Evolutionary conservation across 345 rosid genomes (phyloP), one percentile per base, ranked within the genome.

Genomic region (Lepidium sativum): DNA sequence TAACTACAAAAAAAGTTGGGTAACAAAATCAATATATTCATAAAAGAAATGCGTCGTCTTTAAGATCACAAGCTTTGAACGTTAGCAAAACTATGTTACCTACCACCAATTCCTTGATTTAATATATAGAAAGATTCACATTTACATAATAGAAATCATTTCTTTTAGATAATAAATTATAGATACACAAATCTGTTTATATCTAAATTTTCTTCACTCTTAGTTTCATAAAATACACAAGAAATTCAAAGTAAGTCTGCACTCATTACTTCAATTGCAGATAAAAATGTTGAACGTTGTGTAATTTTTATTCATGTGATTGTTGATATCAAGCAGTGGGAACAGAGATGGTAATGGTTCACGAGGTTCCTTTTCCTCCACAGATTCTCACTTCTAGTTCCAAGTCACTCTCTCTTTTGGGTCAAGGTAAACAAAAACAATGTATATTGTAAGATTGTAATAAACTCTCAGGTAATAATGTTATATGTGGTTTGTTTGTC

Each of bases 331-430:
- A 20, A 78, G 75, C 73, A 91, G 96, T 88, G 98, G 79, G 78
- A 29, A 67, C 88, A 72, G 90, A 92, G 75, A 65, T 74, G 53
- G 85, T 87, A 7, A 78, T 77, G 92, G 83, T 85, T 27, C 90
- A 86, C 54, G 95, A 79, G 29, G 79, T 86, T 74, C 76, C 96
- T 55, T 89, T 86, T 47, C 91, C 97, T 63, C 50, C 74, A 52
- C 84, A 80, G 54, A 77, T 84, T 70, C 56, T 81, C 8, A 68
- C 82, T 25, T 39, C 83, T 61, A 92, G 89, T 25, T 39, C 83
- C 59, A 92, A 92, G 73, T 80, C 89, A 34, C 75, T 89, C 5
- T 75, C 86, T 31, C 81, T 92, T 61, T 20, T 82, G 6, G 96
- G 92, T 56, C 85, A 85, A 67, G 98, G 97, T 85, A 16, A 13